Evolutionary conservation across 495 filamentous ascomycete genomes (phyloP).

Genomic region (Chaetomium tenue): DNA sequence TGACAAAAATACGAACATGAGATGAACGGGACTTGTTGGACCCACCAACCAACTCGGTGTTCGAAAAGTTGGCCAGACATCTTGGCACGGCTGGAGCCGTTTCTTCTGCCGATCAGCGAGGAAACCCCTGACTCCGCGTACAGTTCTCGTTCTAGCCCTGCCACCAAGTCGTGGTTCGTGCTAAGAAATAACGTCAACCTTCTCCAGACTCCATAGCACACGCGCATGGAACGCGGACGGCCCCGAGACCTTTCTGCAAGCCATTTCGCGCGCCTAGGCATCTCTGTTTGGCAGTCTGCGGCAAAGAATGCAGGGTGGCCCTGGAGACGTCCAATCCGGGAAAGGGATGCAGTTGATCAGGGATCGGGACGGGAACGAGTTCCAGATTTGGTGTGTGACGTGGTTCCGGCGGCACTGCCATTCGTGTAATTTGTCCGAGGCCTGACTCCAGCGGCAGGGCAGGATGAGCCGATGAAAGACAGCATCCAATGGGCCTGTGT

Average conservation of each 20-base stretch:
- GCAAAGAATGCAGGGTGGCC: background rate
- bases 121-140: background rate
- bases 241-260: too few relatives aligned
- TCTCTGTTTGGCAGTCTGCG: background rate
- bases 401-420: background rate
- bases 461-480: background rate
- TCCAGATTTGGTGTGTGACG: conserved; percentile 5
- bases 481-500: background rate
- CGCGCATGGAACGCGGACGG: too few relatives aligned
- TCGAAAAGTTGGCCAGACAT: background rate
- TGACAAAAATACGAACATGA: conserved; percentile 2
- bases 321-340: background rate
- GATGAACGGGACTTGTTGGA: background rate
- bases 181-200: too few relatives aligned
- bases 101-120: conserved; percentile 6
- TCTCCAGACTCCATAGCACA: too few relatives aligned
- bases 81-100: conserved; percentile 9
- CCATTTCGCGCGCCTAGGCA: too few relatives aligned
- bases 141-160: too few relatives aligned
- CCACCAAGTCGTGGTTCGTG: too few relatives aligned
- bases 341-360: background rate
- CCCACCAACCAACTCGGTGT: background rate
- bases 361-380: background rate
- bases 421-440: background rate
- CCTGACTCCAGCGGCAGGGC: background rate